Base-by-base conservation (phyloP, 345 rosid species). In the Alliaria petiolata region DNA sequence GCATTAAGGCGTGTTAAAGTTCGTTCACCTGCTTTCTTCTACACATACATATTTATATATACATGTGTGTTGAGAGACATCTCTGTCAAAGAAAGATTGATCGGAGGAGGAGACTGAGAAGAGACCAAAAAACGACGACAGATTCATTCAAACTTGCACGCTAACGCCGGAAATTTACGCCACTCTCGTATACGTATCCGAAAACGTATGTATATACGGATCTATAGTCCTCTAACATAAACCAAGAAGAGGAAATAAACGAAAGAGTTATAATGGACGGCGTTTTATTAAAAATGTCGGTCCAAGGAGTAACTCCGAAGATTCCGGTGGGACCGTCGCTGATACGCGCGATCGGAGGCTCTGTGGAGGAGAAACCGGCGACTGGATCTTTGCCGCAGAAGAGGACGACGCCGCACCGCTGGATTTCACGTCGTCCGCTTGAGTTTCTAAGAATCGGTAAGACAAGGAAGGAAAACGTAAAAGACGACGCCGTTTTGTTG, bases 371-470 rank as follows among this genome's bases (percentile, higher is more conserved):
- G 34, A 83, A 79, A 74, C 51, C 85, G 0, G 14, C 78, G 54
- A 47, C 45, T 47, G 80, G 62, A 60, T 73, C 80, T 47, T 22
- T 79, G 30, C 75, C 79, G 47, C 79, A 4, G 36, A 52, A 52
- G 35, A 51, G 26, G 26, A 14, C 63, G 63, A 50, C 79, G 44
- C 26, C 83, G 39, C 69, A n/a, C n/a, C n/a, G 74, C 2, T 71
- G 81, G 75, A 81, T 86, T 75, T 81, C 93, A 0, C 87, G 75
- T 62, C 66, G 78, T 75, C 89, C 86, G 26, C 64, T 88, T 44
- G 83, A 74, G 74, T 84, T 86, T 61, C 73, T 83, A 58, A 77
- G 88, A 85, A 84, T 76, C 17, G 85, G 84, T 0, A 78, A 84
- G 7, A 51, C 60, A 6, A 43, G 22, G 68, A 70, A 43, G 34